Conservation (phyloP, 805 yeast species). For the Cyberlindnera mrakii region DNA sequence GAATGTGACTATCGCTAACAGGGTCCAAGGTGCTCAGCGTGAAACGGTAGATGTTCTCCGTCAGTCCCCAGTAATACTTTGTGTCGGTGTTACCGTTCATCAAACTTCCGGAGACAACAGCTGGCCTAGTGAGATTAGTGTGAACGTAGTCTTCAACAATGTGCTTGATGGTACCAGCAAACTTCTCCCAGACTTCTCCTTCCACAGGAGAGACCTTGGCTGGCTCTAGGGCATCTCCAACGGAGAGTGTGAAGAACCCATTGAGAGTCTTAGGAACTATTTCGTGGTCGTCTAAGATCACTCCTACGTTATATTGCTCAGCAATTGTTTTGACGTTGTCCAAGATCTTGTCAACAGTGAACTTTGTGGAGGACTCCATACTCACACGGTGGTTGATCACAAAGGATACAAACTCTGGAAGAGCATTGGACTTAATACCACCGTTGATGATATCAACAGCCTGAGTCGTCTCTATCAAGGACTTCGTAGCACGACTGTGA, state of each 20-base stretch:
- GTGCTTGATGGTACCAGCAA: conserved; percentile 55
- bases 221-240: conserved; percentile 32
- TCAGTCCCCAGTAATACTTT: conserved; percentile 11
- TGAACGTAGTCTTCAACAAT: conserved; percentile 47
- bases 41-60: conserved; percentile 16
- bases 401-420: conserved; percentile 51
- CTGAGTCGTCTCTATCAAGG: conserved; percentile 25
- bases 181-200: conserved; percentile 43
- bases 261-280: conserved; percentile 16
- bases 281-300: conserved; percentile 1
- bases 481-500: conserved; percentile 35
- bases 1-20: conserved; percentile 8
- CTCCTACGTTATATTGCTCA: conserved; percentile 29
- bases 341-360: conserved; percentile 27
- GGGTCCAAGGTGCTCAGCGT: conserved; percentile 4
- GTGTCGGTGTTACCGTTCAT: conserved; percentile 17
- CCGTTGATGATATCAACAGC: conserved; percentile 58
- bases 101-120: conserved; percentile 10
- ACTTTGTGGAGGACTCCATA: conserved; percentile 35
- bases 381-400: conserved; percentile 52
- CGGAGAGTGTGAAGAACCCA: conserved; percentile 36
- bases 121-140: conserved; percentile 4
- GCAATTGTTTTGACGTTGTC: conserved; percentile 34
- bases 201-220: conserved; percentile 46
- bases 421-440: conserved; percentile 61